Evolutionary conservation across 2,329 filamentous ascomycete genomes (phyloP), one percentile per base, ranked within the genome.

Genomic region (Saccharata proteae): DNA sequence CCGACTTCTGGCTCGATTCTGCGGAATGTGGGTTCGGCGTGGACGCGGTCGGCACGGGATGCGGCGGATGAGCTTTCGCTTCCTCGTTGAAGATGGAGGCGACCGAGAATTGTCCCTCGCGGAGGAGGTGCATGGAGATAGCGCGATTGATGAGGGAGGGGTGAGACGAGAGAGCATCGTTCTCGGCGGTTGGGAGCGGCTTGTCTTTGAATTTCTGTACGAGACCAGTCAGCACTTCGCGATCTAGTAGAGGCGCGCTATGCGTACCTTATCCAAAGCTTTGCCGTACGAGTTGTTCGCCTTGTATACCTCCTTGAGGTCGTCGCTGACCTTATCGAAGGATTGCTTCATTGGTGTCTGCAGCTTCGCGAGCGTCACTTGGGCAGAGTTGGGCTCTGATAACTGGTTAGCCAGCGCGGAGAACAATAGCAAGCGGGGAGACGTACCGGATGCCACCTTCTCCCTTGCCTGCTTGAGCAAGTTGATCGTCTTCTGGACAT

Each of bases 61-160:
- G 49, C 16, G 57, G 54, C 22, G 62, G 60, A 37, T 62, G 58
- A 15, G 61, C 52, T 32, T 62, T 57, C 17, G 70, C 72, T 62
- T 96, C 90, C 10, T 69, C 62, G 29, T 93, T 72, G 45, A 98
- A 94, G 2, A 77, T 84, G 11, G 77, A 75, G 9, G 88, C 88
- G 2, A 93, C 86, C 14, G 68, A 69, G 55, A 98, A 98, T 50
- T 93, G 81, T 29, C 90, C 90, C 59, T 96, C 88, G 23, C 90
- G 81, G 22, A 98, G 69, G 14, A 98, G 70, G 51, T 98, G 90
- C 85, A 96, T 94, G 7, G 82, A 82, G 44, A 98, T 92, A 5
- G 90, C 88, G 35, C 86, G 75, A 58, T 94, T 92, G 50, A 96
- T 83, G 9, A 94, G 67, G 11, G 69, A 65, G 4, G 80, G 70